phyloP scores from a whole-genome alignment of 2,329 filamentous ascomycete species.

The Pyricularia grisea region DNA sequence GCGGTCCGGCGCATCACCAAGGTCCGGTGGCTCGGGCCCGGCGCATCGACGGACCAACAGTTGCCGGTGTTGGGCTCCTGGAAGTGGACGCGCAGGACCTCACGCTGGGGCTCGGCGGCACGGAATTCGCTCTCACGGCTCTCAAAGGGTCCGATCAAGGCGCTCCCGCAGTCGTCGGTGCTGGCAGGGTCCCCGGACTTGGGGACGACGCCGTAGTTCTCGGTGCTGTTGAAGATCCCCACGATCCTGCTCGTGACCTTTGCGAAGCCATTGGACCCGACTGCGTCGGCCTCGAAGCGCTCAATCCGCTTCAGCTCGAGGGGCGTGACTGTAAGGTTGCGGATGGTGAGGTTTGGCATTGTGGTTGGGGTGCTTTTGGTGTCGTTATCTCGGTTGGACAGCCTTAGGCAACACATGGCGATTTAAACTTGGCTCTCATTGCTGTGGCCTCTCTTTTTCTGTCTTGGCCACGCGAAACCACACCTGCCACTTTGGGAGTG shows the following conservation, averaged over 20 bases:
- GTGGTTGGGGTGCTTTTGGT: not conserved
- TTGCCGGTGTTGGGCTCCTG: conserved; percentile 42
- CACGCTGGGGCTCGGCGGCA: conserved; percentile 46
- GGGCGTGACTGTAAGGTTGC: conserved; percentile 70
- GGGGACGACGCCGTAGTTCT: conserved; percentile 12
- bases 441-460: not conserved
- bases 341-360: conserved; percentile 57
- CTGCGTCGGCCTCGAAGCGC: conserved; percentile 50
- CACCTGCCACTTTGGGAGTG: not conserved
- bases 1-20: conserved; percentile 49
- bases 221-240: conserved; percentile 30
- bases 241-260: conserved; percentile 28
- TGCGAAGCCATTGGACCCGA: conserved; percentile 16
- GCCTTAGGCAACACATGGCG: not conserved
- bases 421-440: not conserved
- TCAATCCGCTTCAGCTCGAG: conserved; percentile 65
- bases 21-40: conserved; percentile 50
- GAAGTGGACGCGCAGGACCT: conserved; percentile 68
- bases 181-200: conserved; percentile 17
- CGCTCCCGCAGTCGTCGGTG: conserved; percentile 44
- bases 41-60: conserved; percentile 64
- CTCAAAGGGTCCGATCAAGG: conserved; percentile 60
- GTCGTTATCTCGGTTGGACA: not conserved
- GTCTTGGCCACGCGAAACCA: not conserved
- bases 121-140: conserved; percentile 53